Evolutionary conservation across 2,329 filamentous ascomycete genomes (phyloP), one percentile per base, ranked within the genome.

Genomic region (Pezizomycotina sp.): DNA sequence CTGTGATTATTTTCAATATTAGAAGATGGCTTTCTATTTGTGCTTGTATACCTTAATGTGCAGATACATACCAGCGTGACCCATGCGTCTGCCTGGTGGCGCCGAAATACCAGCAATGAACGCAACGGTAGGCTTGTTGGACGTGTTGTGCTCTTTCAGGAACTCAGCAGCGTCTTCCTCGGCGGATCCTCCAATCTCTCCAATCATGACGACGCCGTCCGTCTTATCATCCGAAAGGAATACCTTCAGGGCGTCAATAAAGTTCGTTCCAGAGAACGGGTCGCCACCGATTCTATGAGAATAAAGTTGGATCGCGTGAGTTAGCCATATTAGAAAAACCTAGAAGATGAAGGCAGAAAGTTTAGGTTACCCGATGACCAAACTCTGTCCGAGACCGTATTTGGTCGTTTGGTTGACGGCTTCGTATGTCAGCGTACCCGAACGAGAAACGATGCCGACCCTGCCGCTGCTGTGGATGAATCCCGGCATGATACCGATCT

Each of bases 401-500:
- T 89, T 80, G 50, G 89, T 95, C 56, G 89, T 98, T 67, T 98
- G 89, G 72, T 95, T 95, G 64, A 98, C 89, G 57, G 89, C 89
- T 68, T 98, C 89, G 68, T 98, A 98, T 57, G 89, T 98, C 48
- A 98, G 75, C 52, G 89, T 98, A 56, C 89, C 89, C 56, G 89
- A 95, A 55, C 89, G 80, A 53, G 84, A 93, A 62, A 98, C 89
- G 61, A 98, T 95, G 57, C 89, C 89, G 58, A 98, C 84, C 60
- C 89, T 84, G 54, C 89, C 89, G 62, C 84, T 82, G 74, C 95
- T 95, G 75, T 98, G 89, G 66, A 98, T 95, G 71, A 95, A 93
- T 55, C 89, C 89, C 49, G 89, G 82, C 89, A 98, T 95, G 66
- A 98, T 98, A 58, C 89, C 89, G 57, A 98, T 95, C 69, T 98